A percentile compares a stretch with the other conserved stretches of the same genome.
These are phyloP conservation scores for Aspergillus spinulosporus DNA, from an alignment of 2,329 filamentous ascomycete species.

Conservation along the genomic window DNA sequence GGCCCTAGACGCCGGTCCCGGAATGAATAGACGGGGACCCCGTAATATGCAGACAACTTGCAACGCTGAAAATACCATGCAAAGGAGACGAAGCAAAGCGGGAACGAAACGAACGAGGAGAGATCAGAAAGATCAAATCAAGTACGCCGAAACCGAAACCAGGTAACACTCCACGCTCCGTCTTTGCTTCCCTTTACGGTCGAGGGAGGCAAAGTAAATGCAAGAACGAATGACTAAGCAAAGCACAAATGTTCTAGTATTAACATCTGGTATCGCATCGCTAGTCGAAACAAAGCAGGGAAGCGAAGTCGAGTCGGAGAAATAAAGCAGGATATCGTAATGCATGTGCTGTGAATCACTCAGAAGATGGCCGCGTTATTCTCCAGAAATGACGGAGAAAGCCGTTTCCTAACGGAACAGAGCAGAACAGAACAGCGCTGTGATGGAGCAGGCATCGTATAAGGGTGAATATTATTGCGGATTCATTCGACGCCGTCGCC, in stretches of 20 bases:
- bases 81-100: neutral
- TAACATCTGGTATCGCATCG: conserved; percentile 21
- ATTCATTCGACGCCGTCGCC: conserved; percentile 65
- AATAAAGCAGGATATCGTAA: conserved; percentile 8
- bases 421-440: conserved; percentile 3
- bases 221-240: conserved; percentile 10
- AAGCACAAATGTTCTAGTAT: conserved; percentile 7
- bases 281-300: neutral
- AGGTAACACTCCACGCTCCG: conserved; percentile 16
- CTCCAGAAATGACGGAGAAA: conserved; percentile 7
- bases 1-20: neutral
- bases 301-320: neutral
- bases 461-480: conserved; percentile 18
- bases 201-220: conserved; percentile 7
- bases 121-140: neutral
- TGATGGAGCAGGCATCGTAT: conserved; percentile 1
- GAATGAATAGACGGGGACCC: neutral
- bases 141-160: conserved; percentile 10
- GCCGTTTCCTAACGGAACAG: conserved; percentile 11
- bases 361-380: conserved; percentile 17
- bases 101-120: conserved; percentile 3
- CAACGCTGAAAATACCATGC: neutral
- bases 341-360: conserved; percentile 15
- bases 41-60: neutral
- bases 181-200: neutral